Percentiles rank a stretch among this genome's conserved stretches.
Evolutionary conservation across 2,329 filamentous ascomycete species (phyloP).

Genomic region (Nemania sp.): DNA sequence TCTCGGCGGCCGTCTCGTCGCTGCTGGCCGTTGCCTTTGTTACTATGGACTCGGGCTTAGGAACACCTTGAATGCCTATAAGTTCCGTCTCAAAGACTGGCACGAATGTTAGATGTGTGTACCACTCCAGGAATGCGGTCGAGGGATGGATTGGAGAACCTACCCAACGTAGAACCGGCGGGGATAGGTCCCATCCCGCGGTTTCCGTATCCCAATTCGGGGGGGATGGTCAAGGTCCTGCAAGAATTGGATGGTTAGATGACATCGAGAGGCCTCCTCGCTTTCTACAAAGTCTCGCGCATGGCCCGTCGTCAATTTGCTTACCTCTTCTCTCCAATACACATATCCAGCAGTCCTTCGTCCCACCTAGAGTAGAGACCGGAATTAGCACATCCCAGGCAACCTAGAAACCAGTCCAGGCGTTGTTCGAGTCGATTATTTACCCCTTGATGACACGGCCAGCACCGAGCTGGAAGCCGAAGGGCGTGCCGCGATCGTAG

Average conservation of each 20-base stretch:
- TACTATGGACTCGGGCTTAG: conserved; percentile 53
- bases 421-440: background rate
- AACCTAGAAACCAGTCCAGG: background rate
- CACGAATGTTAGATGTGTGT: conserved; percentile 18
- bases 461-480: conserved; percentile 77
- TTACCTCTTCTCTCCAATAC: conserved; percentile 85
- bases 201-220: conserved; percentile 80
- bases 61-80: conserved; percentile 78
- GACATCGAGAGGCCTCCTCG: conserved; percentile 2
- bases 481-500: conserved; percentile 77
- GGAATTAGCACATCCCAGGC: background rate
- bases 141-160: conserved; percentile 30
- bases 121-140: background rate
- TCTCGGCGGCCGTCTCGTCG: conserved; percentile 40
- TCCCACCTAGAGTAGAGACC: conserved; percentile 69
- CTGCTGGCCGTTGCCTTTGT: conserved; percentile 43
- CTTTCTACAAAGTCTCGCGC: background rate
- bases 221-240: conserved; percentile 85
- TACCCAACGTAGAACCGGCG: conserved; percentile 75
- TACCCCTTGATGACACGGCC: conserved; percentile 90
- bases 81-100: conserved; percentile 90
- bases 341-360: conserved; percentile 88
- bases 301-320: conserved; percentile 15
- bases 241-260: conserved; percentile 37
- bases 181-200: conserved; percentile 81